These are phyloP conservation scores for Heliamphora exappendiculata DNA, from an alignment of 148 eudicot genomes.

Conservation along the genomic window DNA sequence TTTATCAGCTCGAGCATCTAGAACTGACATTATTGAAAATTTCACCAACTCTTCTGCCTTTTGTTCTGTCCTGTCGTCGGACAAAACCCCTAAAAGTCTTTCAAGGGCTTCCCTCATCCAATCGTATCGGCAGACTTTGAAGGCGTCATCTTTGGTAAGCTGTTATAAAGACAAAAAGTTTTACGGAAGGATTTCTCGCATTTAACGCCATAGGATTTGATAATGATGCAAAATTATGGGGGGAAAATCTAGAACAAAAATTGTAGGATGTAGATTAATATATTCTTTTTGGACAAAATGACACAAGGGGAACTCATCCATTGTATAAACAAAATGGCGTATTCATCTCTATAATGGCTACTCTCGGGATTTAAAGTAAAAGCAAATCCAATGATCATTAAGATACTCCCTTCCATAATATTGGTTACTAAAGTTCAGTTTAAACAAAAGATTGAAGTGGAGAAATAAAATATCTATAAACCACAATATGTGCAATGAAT, in stretches of 20 bases:
- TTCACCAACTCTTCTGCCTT: constrained; percentile 1
- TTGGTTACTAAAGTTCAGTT: not conserved
- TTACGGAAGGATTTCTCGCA: not conserved
- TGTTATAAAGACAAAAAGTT: constrained; percentile 8
- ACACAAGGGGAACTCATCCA: not conserved
- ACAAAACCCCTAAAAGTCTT: constrained; percentile 7
- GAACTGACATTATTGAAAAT: not conserved
- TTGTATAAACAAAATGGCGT: not conserved
- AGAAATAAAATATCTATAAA: not conserved
- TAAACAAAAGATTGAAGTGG: constrained; percentile 1
- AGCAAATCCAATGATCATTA: not conserved
- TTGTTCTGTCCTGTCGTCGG: not conserved
- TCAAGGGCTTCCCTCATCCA: constrained; percentile 21
- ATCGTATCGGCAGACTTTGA: constrained; percentile 21
- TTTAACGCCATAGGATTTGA: not conserved
- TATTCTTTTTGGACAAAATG: not conserved
- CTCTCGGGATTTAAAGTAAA: not conserved
- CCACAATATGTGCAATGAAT: not conserved
- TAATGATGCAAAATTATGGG: not conserved
- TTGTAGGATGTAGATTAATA: not conserved
- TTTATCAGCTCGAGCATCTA: constrained; percentile 8
- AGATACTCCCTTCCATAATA: not conserved
- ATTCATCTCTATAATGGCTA: not conserved
- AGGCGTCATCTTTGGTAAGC: constrained; percentile 20
- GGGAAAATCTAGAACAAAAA: not conserved